Base-by-base conservation (phyloP, 352 stramenopile genomes). In the Pythium phragmitis region DNA sequence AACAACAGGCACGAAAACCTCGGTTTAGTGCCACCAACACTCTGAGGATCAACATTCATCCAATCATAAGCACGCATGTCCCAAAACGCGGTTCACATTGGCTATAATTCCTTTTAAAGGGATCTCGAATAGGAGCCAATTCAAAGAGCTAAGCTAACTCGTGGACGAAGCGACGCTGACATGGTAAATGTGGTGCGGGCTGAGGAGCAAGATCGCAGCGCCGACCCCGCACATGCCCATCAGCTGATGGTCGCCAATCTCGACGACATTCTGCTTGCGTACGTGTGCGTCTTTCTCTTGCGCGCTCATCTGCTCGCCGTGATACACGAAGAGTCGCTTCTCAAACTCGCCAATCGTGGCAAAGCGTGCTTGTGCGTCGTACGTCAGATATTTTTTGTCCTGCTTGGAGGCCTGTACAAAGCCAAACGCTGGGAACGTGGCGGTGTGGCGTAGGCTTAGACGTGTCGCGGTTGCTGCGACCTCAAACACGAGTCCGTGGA, bases 391-490 rank as follows among this genome's bases (percentile, higher is more conserved):
- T 75, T 93, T 95, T 59, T 93, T 93, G 58, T 93, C 81, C 55
- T 92, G 82, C 70, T 95, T 95, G 45, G 87, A 95, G 14, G 87
- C 87, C 63, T 95, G 87, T 3, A 95, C 87, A 39, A 91, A 95
- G 2, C 84, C 87, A 48, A 95, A 93, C 0, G 87, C 87, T 53
- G 80, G 85, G 17, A 93, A 70, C 7, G 85, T 91, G 16, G 74
- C 57, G 23, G 69, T 62, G 45, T 95, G 86, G 0, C 26, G 39
- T 21, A 93, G 65, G 9, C 46, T 34, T 8, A 89, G 39, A 30
- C 59, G 69, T 37, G 52, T 41, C n/a, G 58, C 33, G 5, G 49
- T 51, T 1, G 73, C 48, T 36, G 70, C 56, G n/a, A 86, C 26
- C 17, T 75, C 67, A 66, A 84, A 95, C 30, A 95, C 67, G 19